Base-by-base conservation (phyloP, 345 rosid genomes). In the Noccaea caerulescens region DNA sequence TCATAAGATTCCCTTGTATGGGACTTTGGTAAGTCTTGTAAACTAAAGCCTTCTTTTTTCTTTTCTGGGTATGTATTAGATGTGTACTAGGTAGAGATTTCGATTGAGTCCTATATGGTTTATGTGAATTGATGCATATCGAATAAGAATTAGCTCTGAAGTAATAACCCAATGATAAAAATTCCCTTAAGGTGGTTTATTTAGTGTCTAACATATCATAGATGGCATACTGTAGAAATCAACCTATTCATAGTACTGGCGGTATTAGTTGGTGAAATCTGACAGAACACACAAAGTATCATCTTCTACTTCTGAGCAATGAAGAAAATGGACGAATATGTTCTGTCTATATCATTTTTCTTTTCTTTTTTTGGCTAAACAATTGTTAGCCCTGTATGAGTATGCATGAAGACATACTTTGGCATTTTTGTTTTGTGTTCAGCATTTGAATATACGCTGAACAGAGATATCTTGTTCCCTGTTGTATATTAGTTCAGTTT, bases 1-100 rank as follows among this genome's bases (percentile, higher is more conserved):
- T 76, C 98, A 91, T 84, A 91, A 92, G 84, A 82, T 85, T 86
- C 93, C 99, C 50, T 69, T 94, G 32, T 91, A 89, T 62, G 93
- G 88, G 32, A 83, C 99, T 66, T 56, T 89, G 99, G 98, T 89
- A 87, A 33, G 90, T 63, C 61, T 76, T 76, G n/a, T 58, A 5
- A 9, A 16, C 73, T 23, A 10, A 11, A 6, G 8, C 37, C 13
- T 27, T 54, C 4, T 3, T 44, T 34, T 57, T 33, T 33, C 10
- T 6, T 43, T 34, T 18, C 16, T 66, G 18, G 59, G 34, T 63
- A 7, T 32, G 6, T 42, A 14, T 52, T 51, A 18, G 45, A 42
- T 61, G 14, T 52, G 61, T 72, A 43, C 2, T 52, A 42, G 23
- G 68, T 51, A 3, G 61, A 45, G 39, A 13, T 46, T 72, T 46